Conservation (phyloP, 768 basidiomycete genomes). For the Termitomyces titanicus region DNA sequence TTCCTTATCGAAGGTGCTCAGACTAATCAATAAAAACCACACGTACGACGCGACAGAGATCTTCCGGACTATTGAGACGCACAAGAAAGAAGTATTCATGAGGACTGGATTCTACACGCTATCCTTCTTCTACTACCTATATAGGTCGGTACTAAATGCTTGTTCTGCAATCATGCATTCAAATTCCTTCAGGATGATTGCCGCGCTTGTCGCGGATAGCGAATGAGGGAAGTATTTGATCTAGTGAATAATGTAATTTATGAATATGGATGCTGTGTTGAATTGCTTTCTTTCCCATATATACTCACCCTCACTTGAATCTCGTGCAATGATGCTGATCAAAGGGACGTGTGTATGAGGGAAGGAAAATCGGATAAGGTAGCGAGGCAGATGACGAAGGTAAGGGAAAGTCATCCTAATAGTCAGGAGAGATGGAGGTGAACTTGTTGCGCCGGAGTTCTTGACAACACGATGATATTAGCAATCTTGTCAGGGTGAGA, state of each 20-base stretch:
- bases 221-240: constrained; percentile 33
- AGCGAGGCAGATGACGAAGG: no score
- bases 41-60: constrained; percentile 99
- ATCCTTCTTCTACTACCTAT: constrained; percentile 90
- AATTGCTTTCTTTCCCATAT: constrained; percentile 1
- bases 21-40: constrained; percentile 89
- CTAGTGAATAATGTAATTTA: constrained; percentile 6
- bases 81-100: constrained; percentile 95
- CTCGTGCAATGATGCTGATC: no score
- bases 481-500: no score
- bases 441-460: no score
- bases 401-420: no score
- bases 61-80: constrained; percentile 87
- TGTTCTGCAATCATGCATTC: neutral
- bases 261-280: constrained; percentile 5
- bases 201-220: constrained; percentile 77
- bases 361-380: no score
- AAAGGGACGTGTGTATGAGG: no score
- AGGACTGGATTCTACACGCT: constrained; percentile 91
- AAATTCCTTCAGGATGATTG: constrained; percentile 61
- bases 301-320: no score
- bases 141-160: constrained; percentile 54
- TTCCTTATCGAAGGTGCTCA: constrained; percentile 24
- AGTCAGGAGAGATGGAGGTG: no score
- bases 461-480: no score